A percentile compares a stretch with the other conserved stretches of the same genome.
Evolutionary conservation across 441 rosid genomes (phyloP).

Genomic region (Capsella rubella): DNA sequence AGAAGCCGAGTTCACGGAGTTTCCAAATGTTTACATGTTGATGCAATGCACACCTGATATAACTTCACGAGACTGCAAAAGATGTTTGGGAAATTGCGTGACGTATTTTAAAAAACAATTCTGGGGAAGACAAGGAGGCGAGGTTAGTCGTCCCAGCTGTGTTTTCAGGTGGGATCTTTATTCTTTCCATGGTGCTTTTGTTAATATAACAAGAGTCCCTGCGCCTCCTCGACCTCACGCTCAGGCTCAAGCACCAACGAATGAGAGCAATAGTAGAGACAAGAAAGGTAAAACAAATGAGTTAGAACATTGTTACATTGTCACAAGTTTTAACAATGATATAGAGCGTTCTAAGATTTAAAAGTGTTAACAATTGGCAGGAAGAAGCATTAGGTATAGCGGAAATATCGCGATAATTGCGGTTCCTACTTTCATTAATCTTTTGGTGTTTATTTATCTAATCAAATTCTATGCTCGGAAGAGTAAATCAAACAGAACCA

Average conservation of each 20-base stretch:
- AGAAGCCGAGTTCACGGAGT: constrained; percentile 20
- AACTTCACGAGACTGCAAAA: constrained; percentile 40
- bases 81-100: constrained; percentile 36
- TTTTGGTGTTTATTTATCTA: constrained; percentile 5
- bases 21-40: constrained; percentile 30
- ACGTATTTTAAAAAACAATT: constrained; percentile 2
- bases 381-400: not conserved
- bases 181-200: constrained; percentile 32
- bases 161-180: constrained; percentile 49
- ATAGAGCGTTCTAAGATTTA: not conserved
- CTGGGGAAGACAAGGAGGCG: constrained; percentile 41
- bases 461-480: constrained; percentile 1
- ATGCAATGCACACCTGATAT: constrained; percentile 54
- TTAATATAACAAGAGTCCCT: constrained; percentile 21
- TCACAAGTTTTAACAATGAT: not conserved
- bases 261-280: not conserved
- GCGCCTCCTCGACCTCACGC: constrained; percentile 15
- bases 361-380: not conserved
- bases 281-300: constrained; percentile 32
- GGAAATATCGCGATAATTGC: not conserved
- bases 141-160: constrained; percentile 40
- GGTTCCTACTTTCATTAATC: constrained; percentile 1
- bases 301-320: not conserved
- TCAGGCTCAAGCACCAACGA: constrained; percentile 4
- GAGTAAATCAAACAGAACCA: not conserved